A percentile compares a stretch with the other conserved stretches of the same genome.
Evolutionary conservation across 345 rosid species (phyloP).

Genomic region (Boechera divaricarpa): DNA sequence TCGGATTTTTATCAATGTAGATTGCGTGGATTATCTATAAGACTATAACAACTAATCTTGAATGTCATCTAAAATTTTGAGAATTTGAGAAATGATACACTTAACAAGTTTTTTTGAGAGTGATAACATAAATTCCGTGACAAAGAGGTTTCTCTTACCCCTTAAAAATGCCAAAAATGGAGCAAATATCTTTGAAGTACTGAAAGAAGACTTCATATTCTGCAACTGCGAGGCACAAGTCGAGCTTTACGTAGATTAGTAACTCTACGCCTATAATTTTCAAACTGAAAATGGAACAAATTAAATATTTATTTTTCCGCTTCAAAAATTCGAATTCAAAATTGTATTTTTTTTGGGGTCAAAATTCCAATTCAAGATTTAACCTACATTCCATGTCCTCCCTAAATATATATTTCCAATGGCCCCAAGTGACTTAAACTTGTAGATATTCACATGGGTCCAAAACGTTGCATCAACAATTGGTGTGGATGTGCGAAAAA

Average conservation of each 20-base stretch:
- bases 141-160: no score
- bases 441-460: neutral
- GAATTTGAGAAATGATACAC: constrained; percentile 7
- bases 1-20: neutral
- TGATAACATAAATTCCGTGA: neutral
- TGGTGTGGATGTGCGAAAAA: neutral
- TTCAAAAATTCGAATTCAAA: no score
- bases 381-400: neutral
- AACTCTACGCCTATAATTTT: no score
- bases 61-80: neutral
- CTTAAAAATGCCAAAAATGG: no score
- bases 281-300: no score
- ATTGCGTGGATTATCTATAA: neutral
- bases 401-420: neutral
- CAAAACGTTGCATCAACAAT: neutral
- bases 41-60: neutral
- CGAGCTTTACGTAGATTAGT: no score
- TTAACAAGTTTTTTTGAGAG: neutral
- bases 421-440: neutral
- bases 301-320: no score
- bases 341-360: neutral
- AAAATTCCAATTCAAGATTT: neutral
- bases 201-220: no score
- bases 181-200: no score
- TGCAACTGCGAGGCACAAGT: no score